Conservation (phyloP, 1,284 basidiomycete genomes). For the Hypsizygus ulmarius region DNA sequence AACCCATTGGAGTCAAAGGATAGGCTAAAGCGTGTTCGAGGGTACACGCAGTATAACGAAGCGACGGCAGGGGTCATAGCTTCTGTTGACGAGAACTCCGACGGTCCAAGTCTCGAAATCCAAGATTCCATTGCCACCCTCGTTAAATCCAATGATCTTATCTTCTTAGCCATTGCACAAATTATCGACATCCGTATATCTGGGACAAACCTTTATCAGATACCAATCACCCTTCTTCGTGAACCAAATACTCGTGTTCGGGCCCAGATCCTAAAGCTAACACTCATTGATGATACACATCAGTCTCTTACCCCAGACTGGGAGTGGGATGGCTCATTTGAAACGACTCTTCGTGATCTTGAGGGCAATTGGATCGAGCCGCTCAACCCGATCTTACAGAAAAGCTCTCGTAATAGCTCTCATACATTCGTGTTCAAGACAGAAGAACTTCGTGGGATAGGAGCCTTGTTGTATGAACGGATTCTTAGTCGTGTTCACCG, state of each 20-base stretch:
- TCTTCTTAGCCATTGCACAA: conserved; percentile 7
- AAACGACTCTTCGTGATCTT: not conserved
- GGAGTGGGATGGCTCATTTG: not conserved
- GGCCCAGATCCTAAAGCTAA: conserved; percentile 18
- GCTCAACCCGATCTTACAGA: not conserved
- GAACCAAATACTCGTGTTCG: conserved; percentile 18
- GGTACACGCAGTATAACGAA: not conserved
- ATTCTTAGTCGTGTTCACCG: not conserved
- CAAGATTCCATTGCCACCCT: not conserved
- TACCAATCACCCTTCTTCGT: conserved; percentile 3
- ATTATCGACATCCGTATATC: conserved; percentile 12
- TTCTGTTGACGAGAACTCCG: not conserved
- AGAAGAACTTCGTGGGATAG: not conserved
- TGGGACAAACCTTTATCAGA: conserved; percentile 1
- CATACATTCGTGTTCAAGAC: conserved; percentile 1
- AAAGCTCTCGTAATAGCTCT: not conserved
- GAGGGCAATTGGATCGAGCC: not conserved
- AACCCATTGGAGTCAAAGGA: no score
- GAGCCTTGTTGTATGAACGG: not conserved
- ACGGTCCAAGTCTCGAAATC: not conserved
- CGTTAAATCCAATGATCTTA: not conserved
- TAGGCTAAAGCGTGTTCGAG: not conserved
- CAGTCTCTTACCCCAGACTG: conserved; percentile 2
- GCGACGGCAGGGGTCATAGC: no score
- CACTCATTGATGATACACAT: not conserved